Conservation (phyloP, 257 asterid genomes). For the Galeopsis tetrahit region DNA sequence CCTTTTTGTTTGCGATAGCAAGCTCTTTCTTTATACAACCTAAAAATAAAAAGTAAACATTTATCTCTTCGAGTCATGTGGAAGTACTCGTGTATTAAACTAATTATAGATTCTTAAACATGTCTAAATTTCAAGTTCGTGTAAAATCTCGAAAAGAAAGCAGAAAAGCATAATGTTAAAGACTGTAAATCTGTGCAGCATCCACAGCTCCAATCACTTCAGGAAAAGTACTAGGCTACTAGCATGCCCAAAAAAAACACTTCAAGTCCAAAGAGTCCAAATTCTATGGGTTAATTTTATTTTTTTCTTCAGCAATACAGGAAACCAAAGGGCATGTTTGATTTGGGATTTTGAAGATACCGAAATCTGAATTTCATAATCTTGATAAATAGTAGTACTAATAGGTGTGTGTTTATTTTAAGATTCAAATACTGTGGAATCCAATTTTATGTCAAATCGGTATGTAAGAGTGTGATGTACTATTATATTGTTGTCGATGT, state of each 20-base stretch:
- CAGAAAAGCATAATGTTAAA: conserved; percentile 11
- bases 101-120: background rate
- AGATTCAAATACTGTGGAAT: no score
- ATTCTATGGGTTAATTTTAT: background rate
- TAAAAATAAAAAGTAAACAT: conserved; percentile 33
- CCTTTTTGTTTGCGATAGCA: conserved; percentile 75
- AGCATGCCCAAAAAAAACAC: background rate
- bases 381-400: no score
- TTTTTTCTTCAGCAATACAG: conserved; percentile 1
- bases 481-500: no score
- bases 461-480: no score
- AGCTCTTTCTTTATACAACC: conserved; percentile 78
- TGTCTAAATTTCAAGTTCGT: conserved; percentile 20
- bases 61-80: conserved; percentile 21
- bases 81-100: conserved; percentile 15
- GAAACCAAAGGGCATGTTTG: background rate
- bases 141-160: conserved; percentile 22
- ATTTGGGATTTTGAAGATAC: no score
- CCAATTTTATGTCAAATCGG: no score
- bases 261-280: background rate
- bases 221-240: background rate
- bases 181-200: background rate
- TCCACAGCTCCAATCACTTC: conserved; percentile 3
- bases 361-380: no score
- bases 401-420: no score